Evolutionary conservation across 2,329 filamentous ascomycete genomes (phyloP).

Genomic region (Penicillium sp.): DNA sequence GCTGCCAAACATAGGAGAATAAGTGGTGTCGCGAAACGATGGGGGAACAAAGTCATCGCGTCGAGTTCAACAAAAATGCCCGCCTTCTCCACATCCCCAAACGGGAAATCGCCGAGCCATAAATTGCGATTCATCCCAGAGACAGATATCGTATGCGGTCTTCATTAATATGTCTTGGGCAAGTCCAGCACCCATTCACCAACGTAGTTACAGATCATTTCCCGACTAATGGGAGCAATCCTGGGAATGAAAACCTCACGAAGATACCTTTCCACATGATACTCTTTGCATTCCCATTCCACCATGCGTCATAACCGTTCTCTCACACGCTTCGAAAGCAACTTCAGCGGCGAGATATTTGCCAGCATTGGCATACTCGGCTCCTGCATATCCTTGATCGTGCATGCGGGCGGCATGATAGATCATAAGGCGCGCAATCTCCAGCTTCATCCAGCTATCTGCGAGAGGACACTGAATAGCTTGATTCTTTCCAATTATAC

Average conservation of each 20-base stretch:
- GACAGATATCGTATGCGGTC: too few species aligned
- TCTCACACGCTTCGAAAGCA: slow-evolving; percentile 54
- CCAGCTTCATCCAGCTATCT: slow-evolving; percentile 54
- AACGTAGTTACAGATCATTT: slow-evolving; percentile 41
- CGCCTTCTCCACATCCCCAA: background rate
- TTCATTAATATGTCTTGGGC: slow-evolving; percentile 32
- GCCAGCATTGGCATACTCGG: slow-evolving; percentile 54
- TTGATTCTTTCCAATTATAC: slow-evolving; percentile 54
- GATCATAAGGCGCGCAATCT: slow-evolving; percentile 54
- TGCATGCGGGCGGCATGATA: slow-evolving; percentile 56
- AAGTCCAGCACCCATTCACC: slow-evolving; percentile 36
- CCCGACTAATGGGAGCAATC: slow-evolving; percentile 54
- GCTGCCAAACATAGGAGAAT: background rate
- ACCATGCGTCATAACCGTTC: slow-evolving; percentile 52
- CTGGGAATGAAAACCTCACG: slow-evolving; percentile 55
- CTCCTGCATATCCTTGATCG: slow-evolving; percentile 49
- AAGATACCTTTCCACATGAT: slow-evolving; percentile 56
- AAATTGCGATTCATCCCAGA: too few species aligned
- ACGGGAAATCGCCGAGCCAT: background rate
- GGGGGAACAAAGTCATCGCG: background rate
- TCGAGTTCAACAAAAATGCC: background rate
- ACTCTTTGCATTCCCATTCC: slow-evolving; percentile 58
- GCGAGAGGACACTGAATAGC: slow-evolving; percentile 54
- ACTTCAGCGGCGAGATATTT: slow-evolving; percentile 59
- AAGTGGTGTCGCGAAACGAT: background rate